phyloP scores from a whole-genome alignment of 164 flowering plant genomes.

The Aristolochia fimbriata region DNA sequence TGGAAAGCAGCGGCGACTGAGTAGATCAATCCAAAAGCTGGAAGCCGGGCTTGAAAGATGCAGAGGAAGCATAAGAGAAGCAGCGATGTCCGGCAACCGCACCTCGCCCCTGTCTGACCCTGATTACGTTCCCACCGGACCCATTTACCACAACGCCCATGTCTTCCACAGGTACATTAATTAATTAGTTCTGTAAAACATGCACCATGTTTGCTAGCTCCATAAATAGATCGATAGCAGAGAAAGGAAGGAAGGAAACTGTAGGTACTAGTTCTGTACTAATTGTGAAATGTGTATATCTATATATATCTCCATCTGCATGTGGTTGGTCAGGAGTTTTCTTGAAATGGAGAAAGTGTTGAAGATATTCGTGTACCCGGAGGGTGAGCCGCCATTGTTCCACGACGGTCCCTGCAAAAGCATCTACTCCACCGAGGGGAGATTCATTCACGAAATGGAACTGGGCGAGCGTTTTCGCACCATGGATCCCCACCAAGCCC shows the following conservation, averaged over 20 bases:
- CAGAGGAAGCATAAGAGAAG: slow-evolving; percentile 25
- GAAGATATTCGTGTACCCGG: slow-evolving; percentile 54
- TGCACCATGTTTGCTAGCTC: too few relatives aligned
- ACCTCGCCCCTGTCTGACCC: slow-evolving; percentile 8
- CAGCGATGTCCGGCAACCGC: slow-evolving; percentile 7
- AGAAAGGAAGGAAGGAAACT: too few relatives aligned
- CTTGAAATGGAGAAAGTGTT: slow-evolving; percentile 62
- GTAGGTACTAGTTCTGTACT: too few relatives aligned
- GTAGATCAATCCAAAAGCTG: slow-evolving; percentile 11
- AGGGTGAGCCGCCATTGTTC: slow-evolving; percentile 64
- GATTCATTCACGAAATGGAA: slow-evolving; percentile 53
- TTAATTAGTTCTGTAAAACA: too few relatives aligned
- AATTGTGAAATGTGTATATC: too few relatives aligned
- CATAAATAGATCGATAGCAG: too few relatives aligned
- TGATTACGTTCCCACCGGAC: slow-evolving; percentile 27
- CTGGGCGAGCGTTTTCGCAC: slow-evolving; percentile 22
- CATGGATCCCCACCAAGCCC: slow-evolving; percentile 29
- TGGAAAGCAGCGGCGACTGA: background rate
- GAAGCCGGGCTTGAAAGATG: slow-evolving; percentile 26
- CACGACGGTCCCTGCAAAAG: slow-evolving; percentile 60
- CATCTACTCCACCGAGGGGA: slow-evolving; percentile 62
- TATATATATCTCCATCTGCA: too few relatives aligned
- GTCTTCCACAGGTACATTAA: slow-evolving; percentile 26
- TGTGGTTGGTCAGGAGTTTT: slow-evolving; percentile 42
- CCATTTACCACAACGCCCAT: slow-evolving; percentile 27